Evolutionary conservation across 2,329 filamentous ascomycete genomes (phyloP).

Genomic region (Penicillium sp.): DNA sequence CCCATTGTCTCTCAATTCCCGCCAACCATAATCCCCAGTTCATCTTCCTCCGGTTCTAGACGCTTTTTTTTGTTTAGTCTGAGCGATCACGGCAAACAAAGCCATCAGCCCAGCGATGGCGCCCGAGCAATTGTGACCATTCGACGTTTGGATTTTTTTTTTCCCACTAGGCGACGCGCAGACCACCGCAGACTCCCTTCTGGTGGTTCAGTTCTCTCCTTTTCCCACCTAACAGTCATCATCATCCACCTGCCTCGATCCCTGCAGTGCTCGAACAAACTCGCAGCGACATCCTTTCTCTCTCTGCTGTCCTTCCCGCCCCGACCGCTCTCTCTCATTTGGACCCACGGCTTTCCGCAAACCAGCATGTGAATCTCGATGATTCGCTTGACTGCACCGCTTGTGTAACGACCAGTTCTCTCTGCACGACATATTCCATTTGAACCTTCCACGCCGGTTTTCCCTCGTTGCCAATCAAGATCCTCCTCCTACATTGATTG

Average conservation of each 20-base stretch:
- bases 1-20: slow-evolving; percentile 13
- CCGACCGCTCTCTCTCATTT: slow-evolving; percentile 1
- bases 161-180: too few relatives aligned
- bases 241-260: not conserved
- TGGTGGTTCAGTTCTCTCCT: not conserved
- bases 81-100: slow-evolving; percentile 14
- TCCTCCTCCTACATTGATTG: slow-evolving; percentile 16
- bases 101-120: slow-evolving; percentile 11
- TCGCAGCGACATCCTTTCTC: slow-evolving; percentile 2
- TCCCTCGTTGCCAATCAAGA: slow-evolving; percentile 11
- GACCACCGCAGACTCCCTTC: not conserved
- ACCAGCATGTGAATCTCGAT: slow-evolving; percentile 33
- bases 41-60: slow-evolving; percentile 18
- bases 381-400: slow-evolving; percentile 27
- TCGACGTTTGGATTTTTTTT: slow-evolving; percentile 1
- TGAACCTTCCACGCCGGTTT: slow-evolving; percentile 11
- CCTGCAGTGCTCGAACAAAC: not conserved
- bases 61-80: slow-evolving; percentile 15
- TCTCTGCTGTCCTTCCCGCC: slow-evolving; percentile 9
- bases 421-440: slow-evolving; percentile 22
- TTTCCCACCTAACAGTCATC: not conserved
- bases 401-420: slow-evolving; percentile 29
- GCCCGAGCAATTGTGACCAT: slow-evolving; percentile 5
- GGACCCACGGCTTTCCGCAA: slow-evolving; percentile 1
- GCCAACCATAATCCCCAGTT: slow-evolving; percentile 17